phyloP scores from a whole-genome alignment of 2,329 filamentous ascomycete genomes.

The Aspergillus ochraceus region DNA sequence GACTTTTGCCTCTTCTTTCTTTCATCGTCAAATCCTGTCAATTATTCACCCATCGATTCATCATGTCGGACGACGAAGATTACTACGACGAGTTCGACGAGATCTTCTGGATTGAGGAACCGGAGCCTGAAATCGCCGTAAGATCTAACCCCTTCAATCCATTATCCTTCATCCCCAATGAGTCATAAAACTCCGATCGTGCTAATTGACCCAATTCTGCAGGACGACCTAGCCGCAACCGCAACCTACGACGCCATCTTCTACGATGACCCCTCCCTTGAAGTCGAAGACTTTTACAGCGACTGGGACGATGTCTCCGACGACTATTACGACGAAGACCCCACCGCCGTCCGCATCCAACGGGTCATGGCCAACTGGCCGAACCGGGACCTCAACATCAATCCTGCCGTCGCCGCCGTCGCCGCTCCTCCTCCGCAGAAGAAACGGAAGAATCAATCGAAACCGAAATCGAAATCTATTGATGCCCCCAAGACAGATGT shows the following conservation, averaged over 20 bases:
- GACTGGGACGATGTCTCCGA: conserved; percentile 50
- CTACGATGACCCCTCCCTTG: conserved; percentile 40
- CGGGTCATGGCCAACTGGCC: conserved; percentile 17
- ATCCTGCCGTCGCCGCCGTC: neutral
- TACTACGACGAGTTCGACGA: conserved; percentile 39
- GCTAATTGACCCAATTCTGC: conserved; percentile 6
- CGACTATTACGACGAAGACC: conserved; percentile 47
- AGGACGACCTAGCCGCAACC: conserved; percentile 47
- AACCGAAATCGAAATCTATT: neutral
- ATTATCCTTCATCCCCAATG: neutral
- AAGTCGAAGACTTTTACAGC: conserved; percentile 42
- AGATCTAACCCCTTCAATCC: conserved; percentile 12
- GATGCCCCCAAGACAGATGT: conserved; percentile 19
- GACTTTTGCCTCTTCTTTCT: neutral
- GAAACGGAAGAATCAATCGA: conserved; percentile 14
- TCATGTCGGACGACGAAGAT: conserved; percentile 42
- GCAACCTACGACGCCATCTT: conserved; percentile 42
- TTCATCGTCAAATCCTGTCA: neutral
- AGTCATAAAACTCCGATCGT: neutral
- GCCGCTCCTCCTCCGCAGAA: conserved; percentile 10
- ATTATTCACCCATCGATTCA: neutral
- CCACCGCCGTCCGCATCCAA: conserved; percentile 29
- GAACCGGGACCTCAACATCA: conserved; percentile 1
- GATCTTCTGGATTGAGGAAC: conserved; percentile 35
- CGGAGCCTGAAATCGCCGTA: conserved; percentile 36